Evolutionary conservation across 495 filamentous ascomycete genomes (phyloP), one percentile per base, ranked within the genome.

Genomic region (Neurospora africana): DNA sequence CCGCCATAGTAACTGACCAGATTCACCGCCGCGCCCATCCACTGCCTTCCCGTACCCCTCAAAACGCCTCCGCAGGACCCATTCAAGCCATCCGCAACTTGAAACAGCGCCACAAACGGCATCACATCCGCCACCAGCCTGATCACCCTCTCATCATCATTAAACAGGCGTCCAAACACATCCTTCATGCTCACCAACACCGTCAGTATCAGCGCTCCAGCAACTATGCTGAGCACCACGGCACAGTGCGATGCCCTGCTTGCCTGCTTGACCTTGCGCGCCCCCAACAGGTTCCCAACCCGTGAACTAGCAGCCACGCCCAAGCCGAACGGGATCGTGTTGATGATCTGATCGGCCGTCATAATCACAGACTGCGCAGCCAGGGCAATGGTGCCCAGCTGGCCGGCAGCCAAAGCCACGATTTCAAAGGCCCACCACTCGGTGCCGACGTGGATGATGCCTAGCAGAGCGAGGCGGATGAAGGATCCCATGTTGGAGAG

Each of bases 391-490:
- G 91, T 95, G 10, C 94, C 94, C 0, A 98, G 85, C 10, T 89
- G 86, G 11, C 94, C 94, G 5, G 94, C 94, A 3, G 90, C 93
- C 0, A 98, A 84, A 1, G 94, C 93, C n/a, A 97, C 93, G 71
- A 98, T 97, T 81, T 97, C 94, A 75, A 96, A 97, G 0, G 94
- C 94, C 93, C 94, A 97, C 94, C 94, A 97, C 81, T 97, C 93
- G 0, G 92, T 96, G 9, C 94, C 94, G 30, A 97, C 91, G 75
- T 97, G 94, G n/a, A 97, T 78, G 58, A 97, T 83, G 6, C 94
- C 94, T 1, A 97, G 81, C 40, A 90, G 75, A 8, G 94, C 92
- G 7, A 98, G 87, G 9, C 90, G 88, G 4, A 91, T 85, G 75
- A 98, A 98, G 0, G 89, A 91, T 38, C 88, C 81, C 23, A 91